Base-by-base conservation (phyloP, 208 protist genomes). In the Leishmania aethiopica region DNA sequence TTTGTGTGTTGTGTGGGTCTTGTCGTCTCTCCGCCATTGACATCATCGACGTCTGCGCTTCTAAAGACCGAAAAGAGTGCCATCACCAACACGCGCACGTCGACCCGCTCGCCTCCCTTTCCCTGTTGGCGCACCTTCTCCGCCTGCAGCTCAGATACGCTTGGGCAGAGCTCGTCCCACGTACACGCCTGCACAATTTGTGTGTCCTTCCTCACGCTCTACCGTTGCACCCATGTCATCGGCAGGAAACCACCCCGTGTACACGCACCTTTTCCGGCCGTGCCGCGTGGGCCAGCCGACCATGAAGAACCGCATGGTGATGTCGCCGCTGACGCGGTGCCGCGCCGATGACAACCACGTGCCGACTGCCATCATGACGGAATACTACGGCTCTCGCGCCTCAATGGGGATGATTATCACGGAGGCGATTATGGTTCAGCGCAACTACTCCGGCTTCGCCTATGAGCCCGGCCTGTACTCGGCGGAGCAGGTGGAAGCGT, bases 351-450 rank as follows among this genome's bases (percentile, higher is more conserved):
- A 80, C 55, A 77, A 84, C 37, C 89, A 92, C 81, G 80, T 89
- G 51, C 89, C 89, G 32, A 90, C 79, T 42, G 64, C 80, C 37
- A 70, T 84, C 45, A 90, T 90, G 86, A 53, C 72, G n/a, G 62
- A 86, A 49, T 91, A 96, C 85, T 96, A 94, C 81, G 55, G 35
- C 37, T 86, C 89, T 71, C 87, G 93, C 47, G 90, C 91, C 28
- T 81, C 75, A 15, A 81, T 82, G 59, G 92, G 93, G 32, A 79
- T 96, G 45, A 81, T 95, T 42, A 88, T 96, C 51, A 79, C 92
- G n/a, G 93, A 96, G 84, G 85, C 86, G 3, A 89, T 87, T 32
- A 86, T 87, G 70, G 84, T 96, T 15, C 84, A 88, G 60, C 78
- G 40, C 32, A 72, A 84, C 70, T 92, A 88, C 81, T 82, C 82